Evolutionary conservation across 2,329 filamentous ascomycete species (phyloP), one percentile per base, ranked within the genome.

Genomic region (Chalara sp.): DNA sequence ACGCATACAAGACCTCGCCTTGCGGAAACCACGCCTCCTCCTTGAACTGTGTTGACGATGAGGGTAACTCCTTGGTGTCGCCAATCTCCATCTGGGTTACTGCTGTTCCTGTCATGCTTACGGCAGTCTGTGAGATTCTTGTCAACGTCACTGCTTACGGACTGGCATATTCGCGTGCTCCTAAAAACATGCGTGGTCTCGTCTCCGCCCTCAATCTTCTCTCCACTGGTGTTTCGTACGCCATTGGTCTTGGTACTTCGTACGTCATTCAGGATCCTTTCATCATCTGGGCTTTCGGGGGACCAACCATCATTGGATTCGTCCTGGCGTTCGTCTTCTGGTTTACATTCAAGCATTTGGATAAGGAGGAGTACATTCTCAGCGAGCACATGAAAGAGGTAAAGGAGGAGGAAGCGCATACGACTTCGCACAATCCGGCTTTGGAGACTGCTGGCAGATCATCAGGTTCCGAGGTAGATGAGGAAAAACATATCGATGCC

Each of bases 1-100:
- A 76, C 64, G 81, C 83, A 59, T 89, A 89, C 72, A 64, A 77
- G 61, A 68, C 69, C 47, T 79, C 78, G 11, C 74, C 76, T 0
- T 88, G 84, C 64, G 80, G 82, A 48, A 68, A 60, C 13, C 51
- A 63, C 56, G 72, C 56, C 7, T 50, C 58, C 0, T 12, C 11
- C 28, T 10, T 29, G 10, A 46, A 44, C 39, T 62, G 59, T 31
- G 52, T 55, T n/a, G 52, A 56, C 28, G 59, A 44, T 5, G 32
- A 58, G 10, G 56, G 49, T 12, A 51, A 60, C 32, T 55, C 59
- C n/a, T 51, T 53, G n/a, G 53, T 57, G 33, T 53, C 56, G 6
- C 44, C 47, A 29, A 72, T 79, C 52, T 75, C 71, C 43, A 74
- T 77, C 41, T 79, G 83, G 68, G 82, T 75, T 65, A 71, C 83